Evolutionary conservation across 208 protist genomes (phyloP), one percentile per base, ranked within the genome.

Genomic region (Trypanosoma cruzi): DNA sequence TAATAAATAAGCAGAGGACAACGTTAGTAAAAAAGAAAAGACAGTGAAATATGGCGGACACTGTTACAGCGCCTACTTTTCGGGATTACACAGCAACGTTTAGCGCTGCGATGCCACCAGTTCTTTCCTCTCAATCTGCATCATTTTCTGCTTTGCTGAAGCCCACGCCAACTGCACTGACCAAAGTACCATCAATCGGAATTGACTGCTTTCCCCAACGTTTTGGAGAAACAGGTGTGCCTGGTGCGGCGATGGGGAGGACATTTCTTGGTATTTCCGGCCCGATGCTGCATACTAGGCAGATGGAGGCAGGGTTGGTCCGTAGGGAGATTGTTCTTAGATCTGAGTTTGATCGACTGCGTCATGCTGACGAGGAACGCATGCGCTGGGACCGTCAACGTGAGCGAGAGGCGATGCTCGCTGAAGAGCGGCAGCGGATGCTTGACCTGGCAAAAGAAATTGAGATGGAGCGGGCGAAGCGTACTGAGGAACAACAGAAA

Each of bases 291-390:
- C 67, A 40, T 26, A 36, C 48, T 29, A 53, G 70, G 54, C 61
- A 62, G 44, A 68, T 80, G 48, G 86, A 92, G 71, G 82, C 86
- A 13, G 56, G 79, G 0, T 63, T 93, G 49, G 73, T 95, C 31
- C 77, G 83, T 0, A 77, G 90, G 7, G 86, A 95, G 79, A 64
- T 79, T 60, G 76, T 86, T 48, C 73, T 95, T n/a, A 77, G 84
- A 24, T 71, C 73, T 37, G 86, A 95, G 65, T 90, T 84, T 59
- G 72, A 86, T 48, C 77, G 82, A 0, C 68, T 89, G n/a, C 64
- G 66, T 8, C 78, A 71, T 1, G 84, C 86, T 40, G 81, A 87
- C 13, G 79, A 88, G 37, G 84, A 80, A 77, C 79, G 75, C 13
- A 46, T 50, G 10, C 80, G 82, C 1, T 65, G 66, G 50, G 60